Conservation (phyloP, 129 eudicot genomes). For the Pseudognaphalium luteoalbum region DNA sequence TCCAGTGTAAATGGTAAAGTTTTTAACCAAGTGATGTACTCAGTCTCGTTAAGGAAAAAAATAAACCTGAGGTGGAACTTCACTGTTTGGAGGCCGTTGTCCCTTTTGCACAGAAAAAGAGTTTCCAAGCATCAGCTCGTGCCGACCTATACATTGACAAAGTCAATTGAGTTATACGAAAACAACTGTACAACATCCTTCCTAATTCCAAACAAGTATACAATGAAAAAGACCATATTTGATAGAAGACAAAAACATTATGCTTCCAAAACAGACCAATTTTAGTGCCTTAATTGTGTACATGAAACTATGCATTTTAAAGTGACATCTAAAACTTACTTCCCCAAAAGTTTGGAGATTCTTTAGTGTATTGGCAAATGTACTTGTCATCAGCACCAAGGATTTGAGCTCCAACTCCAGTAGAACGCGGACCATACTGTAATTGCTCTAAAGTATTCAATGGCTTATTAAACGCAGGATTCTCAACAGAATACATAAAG, state of each 20-base stretch:
- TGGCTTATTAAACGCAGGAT: slow-evolving; percentile 69
- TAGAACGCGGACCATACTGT: slow-evolving; percentile 72
- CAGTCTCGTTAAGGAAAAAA: background rate
- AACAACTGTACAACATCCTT: background rate
- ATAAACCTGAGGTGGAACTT: slow-evolving; percentile 81
- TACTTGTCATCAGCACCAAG: slow-evolving; percentile 91
- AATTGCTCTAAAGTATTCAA: slow-evolving; percentile 62
- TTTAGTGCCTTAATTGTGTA: background rate
- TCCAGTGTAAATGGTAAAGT: background rate
- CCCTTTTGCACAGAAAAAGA: slow-evolving; percentile 53
- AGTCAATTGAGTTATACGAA: slow-evolving; percentile 23
- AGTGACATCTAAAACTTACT: slow-evolving; percentile 48
- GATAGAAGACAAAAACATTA: too few species aligned
- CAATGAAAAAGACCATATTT: too few species aligned
- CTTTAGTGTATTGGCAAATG: slow-evolving; percentile 75
- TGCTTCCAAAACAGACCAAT: too few species aligned
- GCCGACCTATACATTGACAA: slow-evolving; percentile 57
- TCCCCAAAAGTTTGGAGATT: slow-evolving; percentile 91
- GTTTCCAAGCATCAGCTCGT: slow-evolving; percentile 80
- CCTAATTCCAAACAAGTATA: slow-evolving; percentile 13
- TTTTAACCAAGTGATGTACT: background rate
- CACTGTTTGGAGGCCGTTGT: slow-evolving; percentile 61
- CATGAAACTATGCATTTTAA: background rate
- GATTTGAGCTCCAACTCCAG: slow-evolving; percentile 96
- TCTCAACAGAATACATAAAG: slow-evolving; percentile 94